Percentiles rank a stretch among this genome's conserved stretches.
Conservation (phyloP, 2,329 filamentous ascomycete genomes). For the Penicillium concentricum region DNA sequence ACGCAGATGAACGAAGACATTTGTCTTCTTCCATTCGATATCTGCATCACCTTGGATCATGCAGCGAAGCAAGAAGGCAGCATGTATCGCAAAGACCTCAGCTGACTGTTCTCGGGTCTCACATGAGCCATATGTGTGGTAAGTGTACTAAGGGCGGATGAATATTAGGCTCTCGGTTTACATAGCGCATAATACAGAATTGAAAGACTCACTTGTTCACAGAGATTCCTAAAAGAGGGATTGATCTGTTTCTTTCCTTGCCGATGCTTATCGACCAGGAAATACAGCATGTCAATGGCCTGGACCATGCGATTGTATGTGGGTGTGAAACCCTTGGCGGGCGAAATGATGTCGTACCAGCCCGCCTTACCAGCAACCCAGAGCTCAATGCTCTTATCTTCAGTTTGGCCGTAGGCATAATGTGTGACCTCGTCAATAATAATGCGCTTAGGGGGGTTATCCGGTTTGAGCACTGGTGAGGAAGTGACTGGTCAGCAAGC, state of each 20-base stretch:
- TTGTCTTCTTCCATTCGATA: constrained; percentile 46
- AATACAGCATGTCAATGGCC: constrained; percentile 61
- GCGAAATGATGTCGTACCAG: constrained; percentile 58
- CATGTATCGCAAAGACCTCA: constrained; percentile 48
- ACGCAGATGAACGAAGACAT: constrained; percentile 45
- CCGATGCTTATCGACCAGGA: constrained; percentile 58
- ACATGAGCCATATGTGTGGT: constrained; percentile 42
- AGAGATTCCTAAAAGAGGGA: constrained; percentile 39
- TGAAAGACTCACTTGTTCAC: constrained; percentile 37
- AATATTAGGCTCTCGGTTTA: background rate
- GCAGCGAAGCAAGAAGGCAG: constrained; percentile 46
- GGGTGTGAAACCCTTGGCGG: constrained; percentile 52
- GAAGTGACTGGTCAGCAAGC: constrained; percentile 6
- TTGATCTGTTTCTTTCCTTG: constrained; percentile 38
- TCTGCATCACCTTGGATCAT: constrained; percentile 49
- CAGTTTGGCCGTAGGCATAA: constrained; percentile 52
- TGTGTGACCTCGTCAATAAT: constrained; percentile 51
- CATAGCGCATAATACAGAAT: background rate
- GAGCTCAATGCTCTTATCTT: constrained; percentile 56
- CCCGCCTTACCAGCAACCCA: constrained; percentile 64
- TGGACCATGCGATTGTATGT: constrained; percentile 58
- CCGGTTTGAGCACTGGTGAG: constrained; percentile 37
- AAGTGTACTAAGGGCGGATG: constrained; percentile 36
- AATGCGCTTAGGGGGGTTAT: constrained; percentile 44
- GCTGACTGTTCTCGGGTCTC: constrained; percentile 48